Evolutionary conservation across 768 basidiomycete species (phyloP), one percentile per base, ranked within the genome.

Genomic region (Lactarius hatsudake): DNA sequence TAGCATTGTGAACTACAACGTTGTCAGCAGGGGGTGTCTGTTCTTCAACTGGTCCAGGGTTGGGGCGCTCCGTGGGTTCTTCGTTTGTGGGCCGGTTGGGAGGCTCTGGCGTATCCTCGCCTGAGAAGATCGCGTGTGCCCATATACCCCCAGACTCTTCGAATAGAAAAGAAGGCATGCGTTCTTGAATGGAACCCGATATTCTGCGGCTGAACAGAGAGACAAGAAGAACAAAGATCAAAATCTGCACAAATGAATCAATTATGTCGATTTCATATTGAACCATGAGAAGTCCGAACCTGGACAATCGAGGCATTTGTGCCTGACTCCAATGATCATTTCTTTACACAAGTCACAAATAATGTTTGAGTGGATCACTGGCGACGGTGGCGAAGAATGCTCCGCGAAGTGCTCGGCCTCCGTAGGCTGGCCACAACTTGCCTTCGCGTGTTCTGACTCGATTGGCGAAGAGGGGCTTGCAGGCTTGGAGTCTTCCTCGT

Each of bases 231-330:
- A 74, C 90, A 92, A 62, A 92, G 78, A 75, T 92, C 90, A 72
- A 87, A 92, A 73, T 92, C 90, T 88, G 38, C 13, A 36, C 0
- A 64, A 30, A 56, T 7, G 28, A 30, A 20, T 63, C 30, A 34
- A 32, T 34, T 1, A 32, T 12, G 57, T 5, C 62, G 5, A 54
- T 53, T 36, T 65, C 59, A 53, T 23, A 7, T 38, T 64, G 51
- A 28, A 18, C 5, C 15, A 43, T 8, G 69, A 23, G 26, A 48
- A 36, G n/a, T 53, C 5, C 82, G 61, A 73, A 90, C 89, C 81
- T 58, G 82, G 79, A 74, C 92, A 94, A 70, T 91, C 88, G 26
- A 91, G 76, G 72, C 93, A 94, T 76, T 94, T 94, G 75, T 91
- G 87, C 54, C 93, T 81, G 63, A 86, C 74, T 13, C 92, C 93